Evolutionary conservation across 1,139 yeast species (phyloP), one percentile per base, ranked within the genome.

Genomic region (Candida mesenterica): DNA sequence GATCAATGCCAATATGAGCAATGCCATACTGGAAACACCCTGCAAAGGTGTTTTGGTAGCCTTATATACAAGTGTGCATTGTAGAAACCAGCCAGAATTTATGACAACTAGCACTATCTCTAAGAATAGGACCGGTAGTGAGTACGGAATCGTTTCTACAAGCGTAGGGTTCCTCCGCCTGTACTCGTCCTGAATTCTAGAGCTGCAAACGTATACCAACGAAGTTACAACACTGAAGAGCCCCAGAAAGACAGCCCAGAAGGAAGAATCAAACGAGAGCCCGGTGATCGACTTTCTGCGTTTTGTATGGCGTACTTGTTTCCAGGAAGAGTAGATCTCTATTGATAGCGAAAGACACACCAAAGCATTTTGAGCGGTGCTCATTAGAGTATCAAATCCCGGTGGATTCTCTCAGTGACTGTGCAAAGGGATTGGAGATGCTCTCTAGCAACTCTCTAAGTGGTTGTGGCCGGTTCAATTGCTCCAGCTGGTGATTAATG

Each of bases 211-310:
- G 42, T 57, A 60, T 24, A 31, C 23, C 5, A 43, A n/a, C 5
- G 51, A 43, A n/a, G 49, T 38, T 8, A 44, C 12, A 2, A 51
- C 23, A 17, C 46, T 45, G 7, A 43, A 24, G 3, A 44, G 14
- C 28, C 37, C 36, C 5, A 49, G 41, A 1, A 55, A 13, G 29
- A 49, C 31, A 4, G 48, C 40, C 10, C 58, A 38, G 2, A 52
- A 10, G 3, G 47, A 33, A 24, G 44, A 48, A 39, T 65, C 69
- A 39, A 44, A 60, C 2, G 70, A 63, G 7, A 62, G 28, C 0
- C 65, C 65, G 28, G 46, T 41, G 10, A 63, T 47, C 3, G 65
- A 55, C 28, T 47, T 50, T 26, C 45, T 48, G 6, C 31, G 31
- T 33, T 51, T 51, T 30, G 52, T 54, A 32, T 46, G 41, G 10